phyloP scores from a whole-genome alignment of 306 rosid species.

The Astragalus glycyphyllos region DNA sequence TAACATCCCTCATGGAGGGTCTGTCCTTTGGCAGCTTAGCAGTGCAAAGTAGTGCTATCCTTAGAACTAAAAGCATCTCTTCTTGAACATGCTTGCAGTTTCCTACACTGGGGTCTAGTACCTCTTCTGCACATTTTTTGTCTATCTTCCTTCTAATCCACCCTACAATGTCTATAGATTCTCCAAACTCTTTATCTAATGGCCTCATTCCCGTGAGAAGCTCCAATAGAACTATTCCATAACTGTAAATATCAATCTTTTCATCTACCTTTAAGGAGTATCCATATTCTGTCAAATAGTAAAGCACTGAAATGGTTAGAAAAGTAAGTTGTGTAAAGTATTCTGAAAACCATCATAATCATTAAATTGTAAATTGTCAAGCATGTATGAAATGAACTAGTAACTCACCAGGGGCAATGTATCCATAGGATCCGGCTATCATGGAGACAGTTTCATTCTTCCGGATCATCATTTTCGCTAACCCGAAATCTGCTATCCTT shows the following conservation, averaged over 20 bases:
- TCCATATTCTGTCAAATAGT: conserved; percentile 73
- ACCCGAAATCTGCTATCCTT: conserved; percentile 88
- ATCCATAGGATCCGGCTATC: conserved; percentile 97
- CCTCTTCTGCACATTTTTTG: conserved; percentile 67
- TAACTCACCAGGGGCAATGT: conserved; percentile 93
- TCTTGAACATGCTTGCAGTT: conserved; percentile 88
- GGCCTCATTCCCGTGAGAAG: conserved; percentile 84
- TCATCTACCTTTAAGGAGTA: conserved; percentile 92
- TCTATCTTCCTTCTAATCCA: conserved; percentile 79
- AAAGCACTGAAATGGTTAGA: conserved; percentile 35
- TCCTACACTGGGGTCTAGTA: conserved; percentile 80
- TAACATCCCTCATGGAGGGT: conserved; percentile 95
- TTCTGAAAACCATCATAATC: conserved; percentile 24
- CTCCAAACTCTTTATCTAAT: conserved; percentile 78
- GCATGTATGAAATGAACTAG: background rate
- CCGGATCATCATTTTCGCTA: conserved; percentile 86
- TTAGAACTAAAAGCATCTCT: conserved; percentile 92
- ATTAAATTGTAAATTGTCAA: conserved; percentile 2
- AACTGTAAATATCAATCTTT: conserved; percentile 89
- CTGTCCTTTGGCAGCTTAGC: conserved; percentile 89
- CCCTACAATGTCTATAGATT: conserved; percentile 79
- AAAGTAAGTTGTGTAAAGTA: conserved; percentile 5
- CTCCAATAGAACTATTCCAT: conserved; percentile 87
- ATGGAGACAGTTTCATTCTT: conserved; percentile 92
- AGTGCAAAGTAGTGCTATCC: conserved; percentile 92